phyloP scores from a whole-genome alignment of 2,329 filamentous ascomycete species.

The Colletotrichum salicis region DNA sequence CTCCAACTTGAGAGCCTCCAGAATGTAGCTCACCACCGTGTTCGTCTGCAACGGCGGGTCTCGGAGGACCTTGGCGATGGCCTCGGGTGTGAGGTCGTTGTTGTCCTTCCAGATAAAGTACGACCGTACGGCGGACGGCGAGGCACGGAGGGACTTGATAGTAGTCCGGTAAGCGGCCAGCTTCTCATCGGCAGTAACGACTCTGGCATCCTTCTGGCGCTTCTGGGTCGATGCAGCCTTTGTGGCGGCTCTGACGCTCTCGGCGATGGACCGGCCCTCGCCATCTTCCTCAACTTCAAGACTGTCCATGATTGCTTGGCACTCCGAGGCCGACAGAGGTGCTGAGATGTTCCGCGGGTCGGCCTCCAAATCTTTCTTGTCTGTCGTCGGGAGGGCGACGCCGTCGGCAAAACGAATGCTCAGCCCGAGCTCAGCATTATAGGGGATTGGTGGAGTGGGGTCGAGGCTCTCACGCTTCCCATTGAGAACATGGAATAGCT shows the following conservation, averaged over 20 bases:
- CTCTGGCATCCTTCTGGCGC: slow-evolving; percentile 50
- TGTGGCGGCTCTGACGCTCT: slow-evolving; percentile 25
- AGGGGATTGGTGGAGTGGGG: slow-evolving; percentile 77
- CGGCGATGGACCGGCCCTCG: slow-evolving; percentile 27
- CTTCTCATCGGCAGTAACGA: slow-evolving; percentile 56
- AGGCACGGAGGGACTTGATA: slow-evolving; percentile 39
- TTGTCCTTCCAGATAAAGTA: slow-evolving; percentile 74
- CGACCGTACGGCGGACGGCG: slow-evolving; percentile 58
- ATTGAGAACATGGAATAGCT: slow-evolving; percentile 79
- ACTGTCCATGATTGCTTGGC: slow-evolving; percentile 34
- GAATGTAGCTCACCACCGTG: slow-evolving; percentile 70
- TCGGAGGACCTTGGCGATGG: slow-evolving; percentile 66
- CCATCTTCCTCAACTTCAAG: slow-evolving; percentile 40
- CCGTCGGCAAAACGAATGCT: slow-evolving; percentile 69
- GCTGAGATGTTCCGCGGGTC: slow-evolving; percentile 37
- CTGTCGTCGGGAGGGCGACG: slow-evolving; percentile 41
- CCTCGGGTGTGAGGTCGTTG: slow-evolving; percentile 56
- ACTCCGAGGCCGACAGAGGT: not conserved
- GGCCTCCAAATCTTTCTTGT: slow-evolving; percentile 45
- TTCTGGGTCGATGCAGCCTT: slow-evolving; percentile 20
- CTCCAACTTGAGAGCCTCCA: slow-evolving; percentile 64
- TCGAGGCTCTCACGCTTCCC: slow-evolving; percentile 71
- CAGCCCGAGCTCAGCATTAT: slow-evolving; percentile 72
- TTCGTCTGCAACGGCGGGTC: slow-evolving; percentile 66
- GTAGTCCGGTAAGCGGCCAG: slow-evolving; percentile 49